These are phyloP conservation scores for Podospora pseudocomata DNA, from an alignment of 495 filamentous ascomycete genomes.

Conservation along the genomic window DNA sequence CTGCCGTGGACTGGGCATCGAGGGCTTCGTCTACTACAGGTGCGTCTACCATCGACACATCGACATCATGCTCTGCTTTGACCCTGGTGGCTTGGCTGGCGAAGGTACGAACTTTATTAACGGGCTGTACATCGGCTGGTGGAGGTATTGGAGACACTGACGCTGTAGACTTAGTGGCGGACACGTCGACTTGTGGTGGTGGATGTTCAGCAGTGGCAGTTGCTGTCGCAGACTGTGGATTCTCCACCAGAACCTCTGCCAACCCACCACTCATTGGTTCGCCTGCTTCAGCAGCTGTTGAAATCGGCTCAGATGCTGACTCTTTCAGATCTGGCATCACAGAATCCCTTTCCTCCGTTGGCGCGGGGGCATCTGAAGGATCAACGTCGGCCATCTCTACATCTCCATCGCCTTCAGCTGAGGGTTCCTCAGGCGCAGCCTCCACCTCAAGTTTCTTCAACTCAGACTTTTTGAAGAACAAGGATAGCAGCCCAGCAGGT, in stretches of 20 bases:
- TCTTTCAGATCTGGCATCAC: constrained; percentile 37
- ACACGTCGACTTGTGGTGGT: not conserved
- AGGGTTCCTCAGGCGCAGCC: constrained; percentile 11
- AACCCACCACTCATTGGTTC: not conserved
- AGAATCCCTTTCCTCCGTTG: constrained; percentile 20
- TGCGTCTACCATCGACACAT: constrained; percentile 46
- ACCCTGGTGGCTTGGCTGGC: constrained; percentile 11
- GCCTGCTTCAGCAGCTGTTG: not conserved
- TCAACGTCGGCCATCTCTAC: constrained; percentile 36
- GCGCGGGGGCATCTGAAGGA: not conserved
- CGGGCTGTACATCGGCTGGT: not conserved
- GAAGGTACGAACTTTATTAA: not conserved
- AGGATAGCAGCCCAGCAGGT: constrained; percentile 61
- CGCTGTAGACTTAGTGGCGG: not conserved
- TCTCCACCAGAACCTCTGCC: not conserved
- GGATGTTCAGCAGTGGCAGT: not conserved
- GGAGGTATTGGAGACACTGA: not conserved
- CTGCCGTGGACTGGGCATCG: constrained; percentile 14
- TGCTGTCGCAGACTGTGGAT: not conserved
- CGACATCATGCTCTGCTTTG: constrained; percentile 43
- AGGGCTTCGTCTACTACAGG: constrained; percentile 29
- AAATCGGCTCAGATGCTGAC: not conserved
- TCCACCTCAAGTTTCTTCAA: constrained; percentile 42
- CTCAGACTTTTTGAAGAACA: constrained; percentile 54
- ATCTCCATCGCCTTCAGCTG: constrained; percentile 12